These are phyloP conservation scores for Calonectria crousiana DNA, from an alignment of 2,329 filamentous ascomycete genomes.

Conservation along the genomic window DNA sequence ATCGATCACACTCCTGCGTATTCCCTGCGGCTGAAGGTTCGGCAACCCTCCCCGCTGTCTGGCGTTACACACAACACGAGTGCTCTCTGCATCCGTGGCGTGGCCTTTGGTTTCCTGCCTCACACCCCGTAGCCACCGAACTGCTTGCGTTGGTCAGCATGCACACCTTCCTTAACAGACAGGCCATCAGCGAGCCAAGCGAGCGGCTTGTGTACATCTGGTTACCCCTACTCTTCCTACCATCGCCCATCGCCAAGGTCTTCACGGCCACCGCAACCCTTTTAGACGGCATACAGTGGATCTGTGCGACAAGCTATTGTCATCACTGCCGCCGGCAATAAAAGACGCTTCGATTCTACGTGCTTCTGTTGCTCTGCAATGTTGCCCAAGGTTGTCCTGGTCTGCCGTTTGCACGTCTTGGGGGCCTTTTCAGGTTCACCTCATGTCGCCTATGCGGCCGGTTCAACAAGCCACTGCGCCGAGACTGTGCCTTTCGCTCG, in stretches of 20 bases:
- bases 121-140: background rate
- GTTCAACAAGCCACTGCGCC: constrained; percentile 24
- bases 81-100: constrained; percentile 1
- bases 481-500: constrained; percentile 10
- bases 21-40: constrained; percentile 35
- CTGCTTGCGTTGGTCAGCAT: constrained; percentile 6
- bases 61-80: constrained; percentile 36
- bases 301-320: constrained; percentile 29
- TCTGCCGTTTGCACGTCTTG: background rate
- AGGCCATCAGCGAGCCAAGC: background rate
- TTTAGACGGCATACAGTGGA: constrained; percentile 12
- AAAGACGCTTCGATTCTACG: constrained; percentile 19
- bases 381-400: constrained; percentile 5
- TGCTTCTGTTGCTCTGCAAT: background rate
- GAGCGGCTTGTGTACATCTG: background rate
- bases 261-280: background rate
- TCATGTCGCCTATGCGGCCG: background rate
- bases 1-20: constrained; percentile 33
- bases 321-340: constrained; percentile 20
- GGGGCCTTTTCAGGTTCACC: background rate
- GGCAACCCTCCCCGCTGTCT: constrained; percentile 34
- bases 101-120: background rate
- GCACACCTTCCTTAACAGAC: background rate
- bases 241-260: constrained; percentile 1
- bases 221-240: background rate